phyloP scores from a whole-genome alignment of 2,329 filamentous ascomycete genomes.

The Trichoderma sp. region DNA sequence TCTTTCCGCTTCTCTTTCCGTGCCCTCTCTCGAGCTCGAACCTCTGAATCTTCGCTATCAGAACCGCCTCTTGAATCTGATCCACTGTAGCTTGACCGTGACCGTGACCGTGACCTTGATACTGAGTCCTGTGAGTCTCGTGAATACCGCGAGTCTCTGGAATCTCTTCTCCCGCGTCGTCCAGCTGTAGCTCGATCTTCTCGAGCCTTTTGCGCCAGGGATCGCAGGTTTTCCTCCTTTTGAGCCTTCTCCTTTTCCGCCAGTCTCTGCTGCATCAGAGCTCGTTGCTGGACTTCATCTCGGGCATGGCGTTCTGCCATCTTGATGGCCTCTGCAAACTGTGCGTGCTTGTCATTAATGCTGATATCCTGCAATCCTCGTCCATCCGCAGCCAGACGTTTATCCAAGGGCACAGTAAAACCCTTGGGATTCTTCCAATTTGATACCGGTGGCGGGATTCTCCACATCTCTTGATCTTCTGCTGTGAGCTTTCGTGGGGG shows the following conservation, averaged over 20 bases:
- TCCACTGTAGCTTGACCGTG: slow-evolving; percentile 53
- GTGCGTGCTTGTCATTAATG: slow-evolving; percentile 98
- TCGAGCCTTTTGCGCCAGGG: slow-evolving; percentile 86
- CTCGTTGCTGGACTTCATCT: slow-evolving; percentile 90
- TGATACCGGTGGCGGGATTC: slow-evolving; percentile 80
- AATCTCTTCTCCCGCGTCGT: slow-evolving; percentile 44
- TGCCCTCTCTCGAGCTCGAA: slow-evolving; percentile 73
- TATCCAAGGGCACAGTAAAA: slow-evolving; percentile 94
- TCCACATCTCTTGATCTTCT: slow-evolving; percentile 96
- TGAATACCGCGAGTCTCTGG: slow-evolving; percentile 40
- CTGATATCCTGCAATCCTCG: slow-evolving; percentile 88
- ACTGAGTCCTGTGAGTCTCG: slow-evolving; percentile 40
- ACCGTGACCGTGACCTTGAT: slow-evolving; percentile 42
- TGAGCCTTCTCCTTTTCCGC: slow-evolving; percentile 95
- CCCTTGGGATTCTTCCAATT: slow-evolving; percentile 99
- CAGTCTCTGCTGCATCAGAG: slow-evolving; percentile 91
- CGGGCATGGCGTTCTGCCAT: slow-evolving; percentile 93
- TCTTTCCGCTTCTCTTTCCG: slow-evolving; percentile 78
- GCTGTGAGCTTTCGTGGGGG: slow-evolving; percentile 93
- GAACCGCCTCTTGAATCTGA: slow-evolving; percentile 50
- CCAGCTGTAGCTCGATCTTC: slow-evolving; percentile 68
- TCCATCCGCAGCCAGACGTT: slow-evolving; percentile 91
- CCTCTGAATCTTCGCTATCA: slow-evolving; percentile 66
- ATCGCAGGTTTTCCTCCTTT: slow-evolving; percentile 89
- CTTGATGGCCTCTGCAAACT: slow-evolving; percentile 91